Conservation (phyloP, 176 grass and related monocot species). For the Coix lacrymajobi region DNA sequence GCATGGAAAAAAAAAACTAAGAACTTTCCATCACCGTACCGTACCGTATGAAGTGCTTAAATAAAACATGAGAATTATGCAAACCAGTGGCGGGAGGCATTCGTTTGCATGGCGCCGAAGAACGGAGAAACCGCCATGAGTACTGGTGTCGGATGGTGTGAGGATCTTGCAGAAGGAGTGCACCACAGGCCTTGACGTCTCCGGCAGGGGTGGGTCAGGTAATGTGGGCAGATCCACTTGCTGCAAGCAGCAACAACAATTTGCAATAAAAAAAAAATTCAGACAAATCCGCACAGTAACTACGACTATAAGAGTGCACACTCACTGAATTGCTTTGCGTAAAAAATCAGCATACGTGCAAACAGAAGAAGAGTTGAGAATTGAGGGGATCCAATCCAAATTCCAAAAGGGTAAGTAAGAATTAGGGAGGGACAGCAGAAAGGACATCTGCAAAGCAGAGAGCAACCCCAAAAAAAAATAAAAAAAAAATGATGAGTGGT, state of each 20-base stretch:
- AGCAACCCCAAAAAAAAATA: neutral
- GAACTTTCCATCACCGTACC: neutral
- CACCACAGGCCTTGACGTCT: constrained; percentile 57
- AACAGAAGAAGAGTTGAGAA: neutral
- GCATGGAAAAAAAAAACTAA: neutral
- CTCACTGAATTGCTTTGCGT: neutral
- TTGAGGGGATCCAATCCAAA: neutral
- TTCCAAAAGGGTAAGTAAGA: neutral
- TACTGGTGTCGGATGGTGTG: constrained; percentile 95
- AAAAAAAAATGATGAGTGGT: neutral
- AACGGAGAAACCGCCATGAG: constrained; percentile 95
- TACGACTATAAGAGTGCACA: neutral
- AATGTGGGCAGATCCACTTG: constrained; percentile 42
- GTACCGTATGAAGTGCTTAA: too few species aligned
- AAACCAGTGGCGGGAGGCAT: constrained; percentile 86
- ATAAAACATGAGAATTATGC: constrained; percentile 17
- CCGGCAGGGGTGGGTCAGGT: constrained; percentile 43
- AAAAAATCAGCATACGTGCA: neutral
- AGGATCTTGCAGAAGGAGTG: constrained; percentile 99
- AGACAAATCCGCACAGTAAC: neutral
- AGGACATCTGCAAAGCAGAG: neutral
- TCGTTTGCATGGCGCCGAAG: constrained; percentile 86
- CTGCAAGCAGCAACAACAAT: constrained; percentile 29
- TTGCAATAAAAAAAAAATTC: too few species aligned
- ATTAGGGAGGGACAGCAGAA: neutral